Percentiles rank a stretch among this genome's conserved stretches.
phyloP scores from a whole-genome alignment of 208 protist genomes.

The Strigomonas culicis region DNA sequence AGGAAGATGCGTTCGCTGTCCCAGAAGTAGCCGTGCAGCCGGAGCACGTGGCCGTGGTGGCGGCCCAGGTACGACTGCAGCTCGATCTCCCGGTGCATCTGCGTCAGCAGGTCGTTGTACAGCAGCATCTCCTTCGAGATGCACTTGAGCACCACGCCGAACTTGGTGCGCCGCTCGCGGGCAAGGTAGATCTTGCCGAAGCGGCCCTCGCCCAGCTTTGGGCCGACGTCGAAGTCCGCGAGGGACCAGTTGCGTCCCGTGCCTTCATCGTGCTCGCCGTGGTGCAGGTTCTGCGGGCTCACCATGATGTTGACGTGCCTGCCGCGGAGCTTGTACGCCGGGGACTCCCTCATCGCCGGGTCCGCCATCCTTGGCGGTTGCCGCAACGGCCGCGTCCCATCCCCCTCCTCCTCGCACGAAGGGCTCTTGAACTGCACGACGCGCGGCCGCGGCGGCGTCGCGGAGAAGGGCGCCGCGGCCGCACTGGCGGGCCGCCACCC shows the following conservation, averaged over 20 bases:
- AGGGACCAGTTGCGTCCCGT: conserved; percentile 21
- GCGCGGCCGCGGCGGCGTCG: no score
- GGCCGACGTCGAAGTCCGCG: conserved; percentile 31
- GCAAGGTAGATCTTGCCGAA: conserved; percentile 44
- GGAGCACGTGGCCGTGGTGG: conserved; percentile 92
- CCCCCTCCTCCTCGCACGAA: no score
- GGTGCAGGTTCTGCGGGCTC: no score
- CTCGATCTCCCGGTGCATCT: conserved; percentile 94
- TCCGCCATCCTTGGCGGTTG: no score
- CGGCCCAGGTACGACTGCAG: conserved; percentile 90
- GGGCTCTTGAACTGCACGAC: no score
- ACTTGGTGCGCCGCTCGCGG: conserved; percentile 43
- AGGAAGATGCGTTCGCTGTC: conserved; percentile 93
- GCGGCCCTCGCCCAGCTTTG: conserved; percentile 33
- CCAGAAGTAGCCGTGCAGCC: conserved; percentile 97
- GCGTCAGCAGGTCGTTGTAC: conserved; percentile 63
- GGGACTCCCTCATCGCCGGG: no score
- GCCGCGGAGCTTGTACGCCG: no score
- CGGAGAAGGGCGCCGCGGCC: no score
- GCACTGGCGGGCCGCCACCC: no score
- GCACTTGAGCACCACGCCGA: conserved; percentile 92
- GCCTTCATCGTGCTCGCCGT: background rate
- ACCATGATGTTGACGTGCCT: no score
- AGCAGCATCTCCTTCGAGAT: conserved; percentile 38
- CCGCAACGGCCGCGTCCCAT: no score